Conservation (phyloP, 169 alveolate species). For the Plasmodium ovale region DNA sequence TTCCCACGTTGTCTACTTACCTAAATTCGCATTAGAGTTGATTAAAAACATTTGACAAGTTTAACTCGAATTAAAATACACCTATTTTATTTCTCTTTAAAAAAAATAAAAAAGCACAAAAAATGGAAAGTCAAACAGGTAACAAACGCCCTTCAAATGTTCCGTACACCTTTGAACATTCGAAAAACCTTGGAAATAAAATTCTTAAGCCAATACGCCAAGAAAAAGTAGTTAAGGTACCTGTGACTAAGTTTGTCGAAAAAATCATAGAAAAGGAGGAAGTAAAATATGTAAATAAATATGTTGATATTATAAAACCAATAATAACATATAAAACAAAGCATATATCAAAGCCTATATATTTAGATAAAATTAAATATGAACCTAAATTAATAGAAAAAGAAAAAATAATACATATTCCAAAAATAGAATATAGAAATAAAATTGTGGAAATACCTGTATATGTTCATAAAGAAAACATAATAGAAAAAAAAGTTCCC, state of each 20-base stretch:
- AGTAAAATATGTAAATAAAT: conserved; percentile 69
- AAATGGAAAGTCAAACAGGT: conserved; percentile 38
- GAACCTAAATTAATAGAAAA: conserved; percentile 63
- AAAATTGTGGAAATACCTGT: conserved; percentile 75
- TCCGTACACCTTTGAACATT: conserved; percentile 65
- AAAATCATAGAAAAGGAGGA: conserved; percentile 68
- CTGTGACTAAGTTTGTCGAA: conserved; percentile 73
- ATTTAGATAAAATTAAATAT: conserved; percentile 72
- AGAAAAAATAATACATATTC: conserved; percentile 73
- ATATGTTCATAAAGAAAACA: conserved; percentile 69
- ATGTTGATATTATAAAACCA: conserved; percentile 71
- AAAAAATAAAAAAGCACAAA: conserved; percentile 28
- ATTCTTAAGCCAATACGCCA: conserved; percentile 75
- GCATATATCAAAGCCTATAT: conserved; percentile 67
- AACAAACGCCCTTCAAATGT: conserved; percentile 5
- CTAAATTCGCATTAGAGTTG: background rate
- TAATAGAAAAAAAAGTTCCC: conserved; percentile 69
- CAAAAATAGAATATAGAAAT: conserved; percentile 74
- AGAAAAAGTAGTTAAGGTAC: conserved; percentile 71
- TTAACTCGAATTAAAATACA: conserved; percentile 10
- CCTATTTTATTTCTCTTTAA: background rate
- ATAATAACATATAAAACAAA: conserved; percentile 72
- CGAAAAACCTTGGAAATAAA: conserved; percentile 55
- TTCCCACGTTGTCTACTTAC: conserved; percentile 1
- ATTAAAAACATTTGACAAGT: background rate